phyloP scores from a whole-genome alignment of 2,329 filamentous ascomycete species.

The Alternaria brassicae region DNA sequence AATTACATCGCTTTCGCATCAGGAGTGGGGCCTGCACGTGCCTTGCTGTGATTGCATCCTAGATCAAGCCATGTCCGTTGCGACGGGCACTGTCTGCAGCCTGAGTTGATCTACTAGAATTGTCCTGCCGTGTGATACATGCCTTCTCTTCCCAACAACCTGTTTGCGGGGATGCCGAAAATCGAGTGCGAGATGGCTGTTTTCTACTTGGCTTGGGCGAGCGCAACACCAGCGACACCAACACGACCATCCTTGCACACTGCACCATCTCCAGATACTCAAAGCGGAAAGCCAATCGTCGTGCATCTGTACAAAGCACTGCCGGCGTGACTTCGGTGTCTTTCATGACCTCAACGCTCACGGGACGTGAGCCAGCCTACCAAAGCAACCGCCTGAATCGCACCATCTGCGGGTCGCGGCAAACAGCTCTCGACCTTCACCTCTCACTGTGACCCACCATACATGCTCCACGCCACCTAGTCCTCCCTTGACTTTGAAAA shows the following conservation, averaged over 20 bases:
- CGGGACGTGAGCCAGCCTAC: conserved; percentile 1
- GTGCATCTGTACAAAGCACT: not conserved
- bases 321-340: conserved; percentile 7
- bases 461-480: conserved; percentile 10
- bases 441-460: conserved; percentile 10
- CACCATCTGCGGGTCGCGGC: conserved; percentile 18
- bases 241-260: not conserved
- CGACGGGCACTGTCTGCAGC: conserved; percentile 18
- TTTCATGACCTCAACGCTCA: not conserved
- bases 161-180: conserved; percentile 13
- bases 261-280: conserved; percentile 3
- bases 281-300: not conserved
- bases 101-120: conserved; percentile 2
- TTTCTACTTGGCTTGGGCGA: conserved; percentile 6
- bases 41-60: conserved; percentile 4
- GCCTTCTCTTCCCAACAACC: conserved; percentile 13
- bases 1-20: conserved; percentile 3
- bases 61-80: conserved; percentile 18
- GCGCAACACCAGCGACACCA: not conserved
- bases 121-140: conserved; percentile 10
- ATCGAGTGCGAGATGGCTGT: not conserved
- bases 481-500: conserved; percentile 8
- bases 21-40: conserved; percentile 8
- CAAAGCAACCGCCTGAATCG: conserved; percentile 12
- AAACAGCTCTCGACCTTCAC: conserved; percentile 13